Base-by-base conservation (phyloP, 305 asterid genomes). In the Solanum hybrid region DNA sequence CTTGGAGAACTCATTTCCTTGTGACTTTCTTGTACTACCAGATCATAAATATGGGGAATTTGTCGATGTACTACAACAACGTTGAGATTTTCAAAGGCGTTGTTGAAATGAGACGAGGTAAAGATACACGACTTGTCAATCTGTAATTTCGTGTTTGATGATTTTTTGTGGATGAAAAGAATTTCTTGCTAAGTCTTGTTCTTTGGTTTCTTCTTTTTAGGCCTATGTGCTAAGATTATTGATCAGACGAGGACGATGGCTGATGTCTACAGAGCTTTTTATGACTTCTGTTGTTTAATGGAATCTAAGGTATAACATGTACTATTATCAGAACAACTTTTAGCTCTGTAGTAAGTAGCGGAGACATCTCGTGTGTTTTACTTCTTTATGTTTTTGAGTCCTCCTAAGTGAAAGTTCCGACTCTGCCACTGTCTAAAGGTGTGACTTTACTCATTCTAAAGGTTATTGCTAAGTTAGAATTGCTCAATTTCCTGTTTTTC, bases 91-190 rank as follows among this genome's bases (percentile, higher is more conserved):
- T 96, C 93, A 93, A 95, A 93, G 97, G 97, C 68, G 98, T 96
- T 83, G 99, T 95, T 88, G 96, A 96, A 93, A 92, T 96, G 98
- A 93, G 99, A 91, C 97, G 98, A 38, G 98, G 99, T 97, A 93
- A 90, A 96, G 70, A 81, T 37, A 80, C 51, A 29, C 29, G 6
- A 9, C 15, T 45, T 45, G 9, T 17, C 38, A 17, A 5, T 75
- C 36, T 24, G 22, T 22, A 17, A 17, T 57, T 57, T 57, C 57
- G 7, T 41, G 68, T 57, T 17, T 76, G 37, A 15, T 31, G 10
- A 3, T 76, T 1, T 32, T 32, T 15, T 8, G 39, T 77, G 39
- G 34, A 31, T 76, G 20, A 76, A 20, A 76, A 76, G 3, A 68
- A 34, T 36, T 68, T 36, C 65, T 73, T 31, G 17, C 51, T 22